phyloP scores from a whole-genome alignment of 1,139 yeast species.

The Diutina catenulata region DNA sequence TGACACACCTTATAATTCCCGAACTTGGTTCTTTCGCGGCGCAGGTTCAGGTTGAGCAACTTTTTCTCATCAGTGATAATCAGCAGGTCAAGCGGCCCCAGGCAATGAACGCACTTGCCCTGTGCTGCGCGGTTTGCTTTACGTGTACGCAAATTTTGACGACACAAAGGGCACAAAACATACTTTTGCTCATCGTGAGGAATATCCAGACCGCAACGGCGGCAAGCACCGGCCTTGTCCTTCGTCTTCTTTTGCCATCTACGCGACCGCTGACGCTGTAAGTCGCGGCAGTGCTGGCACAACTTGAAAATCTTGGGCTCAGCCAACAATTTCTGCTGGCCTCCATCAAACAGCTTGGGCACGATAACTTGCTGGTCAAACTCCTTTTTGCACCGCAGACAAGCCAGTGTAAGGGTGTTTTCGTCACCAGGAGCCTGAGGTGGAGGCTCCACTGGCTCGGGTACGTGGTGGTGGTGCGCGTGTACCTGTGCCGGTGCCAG shows the following conservation, averaged over 20 bases:
- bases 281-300: conserved; percentile 52
- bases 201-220: conserved; percentile 48
- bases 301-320: conserved; percentile 42
- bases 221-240: conserved; percentile 49
- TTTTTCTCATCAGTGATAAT: conserved; percentile 17
- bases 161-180: conserved; percentile 50
- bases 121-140: conserved; percentile 49
- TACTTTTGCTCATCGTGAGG: conserved; percentile 37
- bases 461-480: no score
- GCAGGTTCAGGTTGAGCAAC: conserved; percentile 7
- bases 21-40: conserved; percentile 12
- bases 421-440: conserved; percentile 4
- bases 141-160: conserved; percentile 40
- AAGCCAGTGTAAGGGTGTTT: conserved; percentile 12
- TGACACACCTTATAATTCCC: conserved; percentile 47
- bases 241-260: conserved; percentile 56
- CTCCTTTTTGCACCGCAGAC: conserved; percentile 50
- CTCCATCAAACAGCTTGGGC: conserved; percentile 18
- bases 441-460: not conserved
- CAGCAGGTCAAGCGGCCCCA: conserved; percentile 44
- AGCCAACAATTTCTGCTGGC: conserved; percentile 11
- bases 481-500: no score
- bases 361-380: conserved; percentile 36
- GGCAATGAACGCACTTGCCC: conserved; percentile 59
- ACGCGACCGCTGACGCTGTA: conserved; percentile 49